Conservation (phyloP, 2,329 filamentous ascomycete genomes). For the Lecanicillium sp. region DNA sequence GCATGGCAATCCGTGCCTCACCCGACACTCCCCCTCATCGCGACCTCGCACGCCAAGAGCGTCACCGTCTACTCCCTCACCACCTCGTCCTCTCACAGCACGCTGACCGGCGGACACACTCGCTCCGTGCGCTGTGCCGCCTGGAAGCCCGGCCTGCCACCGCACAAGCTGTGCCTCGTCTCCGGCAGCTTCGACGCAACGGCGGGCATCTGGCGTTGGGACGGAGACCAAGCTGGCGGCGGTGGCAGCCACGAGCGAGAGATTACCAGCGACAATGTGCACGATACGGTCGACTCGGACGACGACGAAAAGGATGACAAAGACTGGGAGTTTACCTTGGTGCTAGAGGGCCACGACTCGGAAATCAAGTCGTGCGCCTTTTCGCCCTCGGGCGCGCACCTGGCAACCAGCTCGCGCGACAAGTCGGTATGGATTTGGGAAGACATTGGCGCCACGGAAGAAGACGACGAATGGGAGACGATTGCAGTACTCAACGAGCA, state of each 20-base stretch:
- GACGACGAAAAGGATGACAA: slow-evolving; percentile 55
- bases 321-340: slow-evolving; percentile 87
- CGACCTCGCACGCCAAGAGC: slow-evolving; percentile 79
- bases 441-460: slow-evolving; percentile 63
- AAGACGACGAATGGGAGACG: slow-evolving; percentile 94
- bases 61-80: slow-evolving; percentile 84
- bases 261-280: slow-evolving; percentile 2
- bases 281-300: slow-evolving; percentile 17
- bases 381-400: slow-evolving; percentile 62
- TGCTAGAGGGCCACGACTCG: slow-evolving; percentile 90
- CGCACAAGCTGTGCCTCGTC: slow-evolving; percentile 65
- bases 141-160: slow-evolving; percentile 70
- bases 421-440: slow-evolving; percentile 99
- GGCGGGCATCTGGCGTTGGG: slow-evolving; percentile 73
- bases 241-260: slow-evolving; percentile 6
- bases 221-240: slow-evolving; percentile 31
- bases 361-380: slow-evolving; percentile 81
- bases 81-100: slow-evolving; percentile 69
- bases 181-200: slow-evolving; percentile 92
- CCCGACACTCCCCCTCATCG: slow-evolving; percentile 77
- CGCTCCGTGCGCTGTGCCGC: slow-evolving; percentile 77
- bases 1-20: slow-evolving; percentile 84
- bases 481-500: slow-evolving; percentile 92
- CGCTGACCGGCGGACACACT: slow-evolving; percentile 79
- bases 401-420: slow-evolving; percentile 87